Evolutionary conservation across 768 basidiomycete genomes (phyloP).

Genomic region (Trichaptum fuscoviolaceum): DNA sequence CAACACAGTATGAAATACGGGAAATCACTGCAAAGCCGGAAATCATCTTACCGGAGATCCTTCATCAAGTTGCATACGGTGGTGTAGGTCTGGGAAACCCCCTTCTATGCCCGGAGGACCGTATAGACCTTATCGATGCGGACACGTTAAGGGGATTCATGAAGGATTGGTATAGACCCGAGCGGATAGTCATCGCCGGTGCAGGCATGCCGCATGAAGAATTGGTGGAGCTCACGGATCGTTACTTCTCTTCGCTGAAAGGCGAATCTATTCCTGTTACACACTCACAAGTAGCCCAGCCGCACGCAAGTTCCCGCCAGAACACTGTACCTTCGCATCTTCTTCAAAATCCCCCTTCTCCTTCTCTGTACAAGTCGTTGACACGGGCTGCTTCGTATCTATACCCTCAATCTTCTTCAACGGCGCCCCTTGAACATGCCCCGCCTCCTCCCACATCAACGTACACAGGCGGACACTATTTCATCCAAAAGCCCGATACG

Average conservation of each 20-base stretch:
- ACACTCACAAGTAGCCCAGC: conserved; percentile 18
- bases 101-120: conserved; percentile 81
- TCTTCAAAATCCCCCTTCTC: conserved; percentile 40
- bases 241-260: conserved; percentile 71
- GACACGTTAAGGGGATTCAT: conserved; percentile 57
- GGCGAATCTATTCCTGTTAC: conserved; percentile 23
- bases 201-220: conserved; percentile 89
- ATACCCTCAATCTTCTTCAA: conserved; percentile 32
- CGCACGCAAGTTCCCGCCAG: conserved; percentile 23
- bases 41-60: conserved; percentile 84
- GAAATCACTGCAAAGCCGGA: conserved; percentile 89
- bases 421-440: conserved; percentile 8
- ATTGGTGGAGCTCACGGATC: conserved; percentile 79
- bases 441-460: conserved; percentile 38
- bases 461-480: conserved; percentile 84
- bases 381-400: conserved; percentile 78
- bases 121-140: conserved; percentile 62
- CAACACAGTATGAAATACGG: conserved; percentile 85
- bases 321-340: conserved; percentile 49
- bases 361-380: conserved; percentile 58
- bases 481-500: conserved; percentile 50
- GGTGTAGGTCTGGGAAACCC: conserved; percentile 82
- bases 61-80: conserved; percentile 84
- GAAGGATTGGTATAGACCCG: conserved; percentile 84
- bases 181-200: conserved; percentile 92